These are phyloP conservation scores for Penicillium janthinellum DNA, from an alignment of 2,329 filamentous ascomycete genomes.

Conservation along the genomic window DNA sequence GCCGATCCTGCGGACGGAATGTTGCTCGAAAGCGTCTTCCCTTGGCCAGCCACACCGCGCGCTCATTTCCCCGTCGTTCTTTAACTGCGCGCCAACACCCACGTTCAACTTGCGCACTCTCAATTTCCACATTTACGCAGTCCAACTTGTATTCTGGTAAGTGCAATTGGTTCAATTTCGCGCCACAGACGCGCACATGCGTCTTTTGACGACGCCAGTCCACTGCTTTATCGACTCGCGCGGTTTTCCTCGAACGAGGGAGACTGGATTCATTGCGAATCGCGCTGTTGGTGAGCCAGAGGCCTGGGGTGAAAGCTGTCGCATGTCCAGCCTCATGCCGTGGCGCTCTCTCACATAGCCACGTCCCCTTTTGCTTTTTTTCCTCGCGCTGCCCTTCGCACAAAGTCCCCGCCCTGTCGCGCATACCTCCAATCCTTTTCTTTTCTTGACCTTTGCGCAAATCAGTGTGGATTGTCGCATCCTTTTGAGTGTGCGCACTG, in stretches of 20 bases:
- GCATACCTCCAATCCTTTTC: neutral
- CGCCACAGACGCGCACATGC: conserved; percentile 1
- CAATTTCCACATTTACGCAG: neutral
- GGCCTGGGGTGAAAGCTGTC: neutral
- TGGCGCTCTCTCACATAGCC: conserved; percentile 3
- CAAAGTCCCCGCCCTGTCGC: neutral
- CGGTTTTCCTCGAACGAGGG: neutral
- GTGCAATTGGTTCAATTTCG: neutral
- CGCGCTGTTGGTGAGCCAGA: neutral
- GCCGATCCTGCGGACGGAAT: neutral
- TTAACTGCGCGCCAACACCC: neutral
- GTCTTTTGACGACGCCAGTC: neutral
- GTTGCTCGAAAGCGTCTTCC: conserved; percentile 11
- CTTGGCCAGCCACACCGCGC: neutral
- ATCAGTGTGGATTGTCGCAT: neutral
- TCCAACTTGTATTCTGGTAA: neutral
- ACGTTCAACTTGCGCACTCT: neutral
- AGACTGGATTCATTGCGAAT: conserved; percentile 4
- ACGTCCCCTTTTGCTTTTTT: conserved; percentile 9
- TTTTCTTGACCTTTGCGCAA: neutral
- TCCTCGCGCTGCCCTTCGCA: neutral
- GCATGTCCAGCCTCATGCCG: conserved; percentile 16
- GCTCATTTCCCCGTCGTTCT: neutral
- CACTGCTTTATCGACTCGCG: neutral
- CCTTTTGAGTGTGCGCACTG: neutral